phyloP scores from a whole-genome alignment of 805 yeast species.

The Debaryomyces hansenii region DNA sequence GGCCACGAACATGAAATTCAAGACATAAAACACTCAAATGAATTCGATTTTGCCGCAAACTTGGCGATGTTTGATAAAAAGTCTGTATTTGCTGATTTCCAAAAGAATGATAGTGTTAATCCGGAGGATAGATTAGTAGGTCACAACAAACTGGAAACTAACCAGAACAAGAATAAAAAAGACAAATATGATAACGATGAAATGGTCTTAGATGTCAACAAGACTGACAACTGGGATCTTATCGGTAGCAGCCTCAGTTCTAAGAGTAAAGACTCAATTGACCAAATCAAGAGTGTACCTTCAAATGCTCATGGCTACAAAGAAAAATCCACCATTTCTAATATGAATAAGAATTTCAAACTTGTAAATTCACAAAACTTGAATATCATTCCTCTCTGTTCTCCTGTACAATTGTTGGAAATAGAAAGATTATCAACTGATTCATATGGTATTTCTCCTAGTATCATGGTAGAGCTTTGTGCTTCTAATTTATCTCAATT shows the following conservation, averaged over 20 bases:
- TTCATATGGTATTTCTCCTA: conserved; percentile 47
- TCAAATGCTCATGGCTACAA: conserved; percentile 12
- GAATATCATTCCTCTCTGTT: conserved; percentile 55
- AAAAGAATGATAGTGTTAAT: conserved; percentile 58
- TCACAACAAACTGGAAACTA: conserved; percentile 55
- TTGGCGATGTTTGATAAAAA: conserved; percentile 79
- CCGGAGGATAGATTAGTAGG: conserved; percentile 70
- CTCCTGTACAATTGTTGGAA: conserved; percentile 78
- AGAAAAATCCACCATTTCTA: conserved; percentile 8
- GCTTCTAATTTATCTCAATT: conserved; percentile 65
- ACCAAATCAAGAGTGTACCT: conserved; percentile 17
- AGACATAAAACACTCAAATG: conserved; percentile 51
- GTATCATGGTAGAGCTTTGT: conserved; percentile 59
- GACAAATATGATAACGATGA: conserved; percentile 68
- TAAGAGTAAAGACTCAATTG: conserved; percentile 7
- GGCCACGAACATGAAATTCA: conserved; percentile 42
- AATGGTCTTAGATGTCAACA: conserved; percentile 57
- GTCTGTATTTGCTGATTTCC: conserved; percentile 75
- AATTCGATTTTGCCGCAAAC: conserved; percentile 84
- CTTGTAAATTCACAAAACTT: conserved; percentile 19
- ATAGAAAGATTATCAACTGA: conserved; percentile 62
- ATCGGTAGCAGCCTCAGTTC: conserved; percentile 23
- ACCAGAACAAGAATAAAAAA: conserved; percentile 21
- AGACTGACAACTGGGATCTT: conserved; percentile 55
- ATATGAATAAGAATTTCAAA: conserved; percentile 13